Evolutionary conservation across 2,329 filamentous ascomycete genomes (phyloP), one percentile per base, ranked within the genome.

Genomic region (Penicillium polonicum): DNA sequence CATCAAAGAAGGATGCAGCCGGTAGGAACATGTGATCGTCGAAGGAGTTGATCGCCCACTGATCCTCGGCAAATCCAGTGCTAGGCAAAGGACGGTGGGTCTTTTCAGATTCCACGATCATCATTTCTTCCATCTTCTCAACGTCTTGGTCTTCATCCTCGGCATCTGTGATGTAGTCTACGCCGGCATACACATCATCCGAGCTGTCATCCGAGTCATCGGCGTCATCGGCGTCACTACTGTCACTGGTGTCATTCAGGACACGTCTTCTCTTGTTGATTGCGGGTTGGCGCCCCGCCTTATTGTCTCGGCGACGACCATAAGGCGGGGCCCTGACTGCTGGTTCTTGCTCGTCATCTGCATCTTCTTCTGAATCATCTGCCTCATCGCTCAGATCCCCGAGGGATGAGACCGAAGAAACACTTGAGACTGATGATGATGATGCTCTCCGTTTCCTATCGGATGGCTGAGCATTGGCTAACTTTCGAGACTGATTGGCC

Each of bases 141-240:
- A 93, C 85, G 80, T 90, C 85, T 63, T 89, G 85, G 73, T 93
- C 88, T 72, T 93, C 90, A 62, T 91, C 88, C 61, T 92, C 90
- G 12, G 85, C 88, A 66, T 92, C 90, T 65, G 85, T 90, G 60
- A 95, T 88, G 50, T 91, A 85, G 70, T 93, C 89, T 59, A 95
- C 88, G 38, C 82, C 88, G 2, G 86, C 89, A 73, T 92, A 91
- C 55, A 88, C 85, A 68, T 91, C 89, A 59, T 88, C 85, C 61
- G 84, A 88, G 60, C 70, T 74, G 23, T 72, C 69, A 25, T 70
- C 71, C 9, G 71, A 72, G 33, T 74, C 73, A 48, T 70, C 70
- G 13, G 68, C 71, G 21, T 74, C 73, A 48, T 70, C 70, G 12
- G 67, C 71, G 25, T 74, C 73, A 44, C 67, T 69, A 23, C 62